Conservation (phyloP, 2,329 filamentous ascomycete genomes). For the Fusarium veterinarium region DNA sequence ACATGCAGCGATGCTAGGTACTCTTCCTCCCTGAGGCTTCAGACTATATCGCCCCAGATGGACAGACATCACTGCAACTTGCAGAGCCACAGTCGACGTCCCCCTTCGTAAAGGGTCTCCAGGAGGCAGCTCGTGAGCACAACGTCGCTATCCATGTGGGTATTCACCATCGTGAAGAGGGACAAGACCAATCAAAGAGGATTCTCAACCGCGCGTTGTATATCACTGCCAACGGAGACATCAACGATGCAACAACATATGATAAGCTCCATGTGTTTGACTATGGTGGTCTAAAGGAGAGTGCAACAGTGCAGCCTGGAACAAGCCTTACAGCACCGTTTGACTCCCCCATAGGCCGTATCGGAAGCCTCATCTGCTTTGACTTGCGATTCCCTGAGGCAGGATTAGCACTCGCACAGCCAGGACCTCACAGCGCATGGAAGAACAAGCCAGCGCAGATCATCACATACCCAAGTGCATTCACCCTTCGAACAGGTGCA, state of each 20-base stretch:
- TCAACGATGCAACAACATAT: conserved; percentile 65
- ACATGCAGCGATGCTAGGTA: conserved; percentile 58
- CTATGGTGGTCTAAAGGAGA: conserved; percentile 63
- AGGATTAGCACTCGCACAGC: conserved; percentile 70
- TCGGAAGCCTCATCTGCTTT: conserved; percentile 89
- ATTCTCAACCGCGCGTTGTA: conserved; percentile 66
- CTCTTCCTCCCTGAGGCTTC: conserved; percentile 93
- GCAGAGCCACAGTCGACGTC: conserved; percentile 73
- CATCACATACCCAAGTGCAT: conserved; percentile 88
- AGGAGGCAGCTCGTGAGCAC: conserved; percentile 71
- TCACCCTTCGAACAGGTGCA: conserved; percentile 85
- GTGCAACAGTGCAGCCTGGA: conserved; percentile 75
- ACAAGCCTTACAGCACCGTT: conserved; percentile 74
- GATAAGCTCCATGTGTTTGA: conserved; percentile 95
- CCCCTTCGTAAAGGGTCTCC: conserved; percentile 81
- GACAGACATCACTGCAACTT: conserved; percentile 76
- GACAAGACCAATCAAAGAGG: conserved; percentile 34
- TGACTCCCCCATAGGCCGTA: conserved; percentile 75
- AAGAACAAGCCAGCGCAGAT: conserved; percentile 69
- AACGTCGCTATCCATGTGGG: conserved; percentile 84
- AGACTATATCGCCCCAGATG: conserved; percentile 83
- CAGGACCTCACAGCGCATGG: conserved; percentile 48
- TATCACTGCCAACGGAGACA: conserved; percentile 58
- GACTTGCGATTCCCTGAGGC: conserved; percentile 88
- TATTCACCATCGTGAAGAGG: conserved; percentile 75